Percentiles rank a stretch among this genome's conserved stretches.
These are phyloP conservation scores for Cardamine occulta DNA, from an alignment of 345 rosid genomes.

Conservation along the genomic window DNA sequence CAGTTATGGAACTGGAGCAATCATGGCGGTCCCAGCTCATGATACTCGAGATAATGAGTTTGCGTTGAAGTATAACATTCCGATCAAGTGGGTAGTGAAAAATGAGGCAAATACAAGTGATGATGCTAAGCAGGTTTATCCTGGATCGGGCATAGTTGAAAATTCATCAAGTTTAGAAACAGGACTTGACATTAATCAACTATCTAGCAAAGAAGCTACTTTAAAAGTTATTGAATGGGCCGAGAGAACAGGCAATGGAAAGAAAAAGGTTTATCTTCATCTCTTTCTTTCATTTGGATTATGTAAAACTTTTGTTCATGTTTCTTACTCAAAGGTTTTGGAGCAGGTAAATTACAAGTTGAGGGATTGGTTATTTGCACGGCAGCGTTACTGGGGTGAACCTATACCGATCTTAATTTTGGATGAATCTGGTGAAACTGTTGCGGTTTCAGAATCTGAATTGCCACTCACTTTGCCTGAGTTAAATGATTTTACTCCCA, in stretches of 20 bases:
- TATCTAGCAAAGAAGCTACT: slow-evolving; percentile 70
- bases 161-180: slow-evolving; percentile 65
- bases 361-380: slow-evolving; percentile 98
- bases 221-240: slow-evolving; percentile 80
- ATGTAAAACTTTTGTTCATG: slow-evolving; percentile 19
- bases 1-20: slow-evolving; percentile 99
- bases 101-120: slow-evolving; percentile 50
- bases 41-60: slow-evolving; percentile 85
- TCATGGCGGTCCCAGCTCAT: slow-evolving; percentile 97
- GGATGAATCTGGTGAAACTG: slow-evolving; percentile 66
- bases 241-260: slow-evolving; percentile 74
- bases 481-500: slow-evolving; percentile 90
- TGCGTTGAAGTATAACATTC: slow-evolving; percentile 74
- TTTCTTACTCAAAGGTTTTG: slow-evolving; percentile 27
- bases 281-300: slow-evolving; percentile 1
- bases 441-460: slow-evolving; percentile 74
- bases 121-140: slow-evolving; percentile 54
- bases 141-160: slow-evolving; percentile 59
- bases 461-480: slow-evolving; percentile 88
- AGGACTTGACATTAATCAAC: slow-evolving; percentile 84
- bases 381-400: slow-evolving; percentile 99
- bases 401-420: slow-evolving; percentile 85
- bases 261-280: slow-evolving; percentile 70
- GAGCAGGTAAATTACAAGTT: slow-evolving; percentile 86
- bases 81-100: slow-evolving; percentile 72